Conservation (phyloP, 345 rosid species). For the Triadica sebifera region DNA sequence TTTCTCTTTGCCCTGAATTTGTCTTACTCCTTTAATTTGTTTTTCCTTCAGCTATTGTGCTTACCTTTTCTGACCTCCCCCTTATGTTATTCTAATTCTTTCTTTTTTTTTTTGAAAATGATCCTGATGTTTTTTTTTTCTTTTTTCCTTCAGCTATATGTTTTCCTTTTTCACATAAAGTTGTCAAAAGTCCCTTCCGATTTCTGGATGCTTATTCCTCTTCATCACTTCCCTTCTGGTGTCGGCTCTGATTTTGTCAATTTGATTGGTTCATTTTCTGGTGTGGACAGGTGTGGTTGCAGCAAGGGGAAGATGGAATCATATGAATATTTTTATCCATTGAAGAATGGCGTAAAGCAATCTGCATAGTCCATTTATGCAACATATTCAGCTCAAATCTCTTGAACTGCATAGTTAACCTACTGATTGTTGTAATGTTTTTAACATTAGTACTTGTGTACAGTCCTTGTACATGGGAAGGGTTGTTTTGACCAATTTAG, state of each 20-base stretch:
- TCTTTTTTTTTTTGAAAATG: constrained; percentile 2
- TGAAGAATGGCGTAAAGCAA: constrained; percentile 44
- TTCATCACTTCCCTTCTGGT: constrained; percentile 7
- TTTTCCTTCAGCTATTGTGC: background rate
- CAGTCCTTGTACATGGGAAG: constrained; percentile 23
- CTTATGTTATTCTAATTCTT: constrained; percentile 3
- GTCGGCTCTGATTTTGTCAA: constrained; percentile 31
- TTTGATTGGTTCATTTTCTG: constrained; percentile 66
- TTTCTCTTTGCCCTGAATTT: background rate
- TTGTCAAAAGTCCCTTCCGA: background rate
- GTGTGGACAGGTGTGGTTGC: constrained; percentile 62
- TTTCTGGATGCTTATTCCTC: background rate
- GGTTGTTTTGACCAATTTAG: constrained; percentile 12
- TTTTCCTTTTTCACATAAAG: constrained; percentile 21
- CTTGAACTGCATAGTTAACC: constrained; percentile 25
- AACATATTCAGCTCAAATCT: constrained; percentile 28
- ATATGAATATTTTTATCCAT: constrained; percentile 56
- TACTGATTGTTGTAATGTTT: constrained; percentile 13
- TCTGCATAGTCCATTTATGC: constrained; percentile 41
- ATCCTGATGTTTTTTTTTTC: background rate
- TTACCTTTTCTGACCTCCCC: background rate
- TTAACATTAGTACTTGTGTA: constrained; percentile 19
- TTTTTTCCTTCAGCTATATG: background rate
- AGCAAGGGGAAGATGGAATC: constrained; percentile 61
- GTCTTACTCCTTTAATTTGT: background rate